Evolutionary conservation across 2,329 filamentous ascomycete genomes (phyloP).

Genomic region (Penicillium sp.): DNA sequence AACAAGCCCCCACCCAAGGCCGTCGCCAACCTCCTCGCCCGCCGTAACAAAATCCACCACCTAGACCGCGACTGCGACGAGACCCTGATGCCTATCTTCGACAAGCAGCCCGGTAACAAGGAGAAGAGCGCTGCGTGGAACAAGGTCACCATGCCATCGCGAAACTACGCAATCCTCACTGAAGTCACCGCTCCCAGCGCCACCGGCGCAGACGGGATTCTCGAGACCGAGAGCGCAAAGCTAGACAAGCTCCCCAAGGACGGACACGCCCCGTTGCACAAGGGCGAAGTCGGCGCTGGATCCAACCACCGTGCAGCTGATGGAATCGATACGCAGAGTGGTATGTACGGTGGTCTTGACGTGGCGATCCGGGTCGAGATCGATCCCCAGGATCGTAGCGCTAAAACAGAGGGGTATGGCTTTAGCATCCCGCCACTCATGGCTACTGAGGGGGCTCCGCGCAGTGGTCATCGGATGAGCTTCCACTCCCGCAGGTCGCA

Average conservation of each 20-base stretch:
- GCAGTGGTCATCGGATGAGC: slow-evolving; percentile 15
- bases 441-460: slow-evolving; percentile 19
- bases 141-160: slow-evolving; percentile 77
- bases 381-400: slow-evolving; percentile 43
- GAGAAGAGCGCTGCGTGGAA: slow-evolving; percentile 72
- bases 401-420: slow-evolving; percentile 50
- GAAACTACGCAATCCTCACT: slow-evolving; percentile 66
- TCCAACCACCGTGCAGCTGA: slow-evolving; percentile 73
- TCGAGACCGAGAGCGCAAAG: slow-evolving; percentile 24
- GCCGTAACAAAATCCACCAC: slow-evolving; percentile 67
- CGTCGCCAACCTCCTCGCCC: slow-evolving; percentile 64
- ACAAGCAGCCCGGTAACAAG: slow-evolving; percentile 59
- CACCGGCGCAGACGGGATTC: slow-evolving; percentile 19
- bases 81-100: slow-evolving; percentile 63
- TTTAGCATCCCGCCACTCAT: slow-evolving; percentile 40
- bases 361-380: slow-evolving; percentile 51
- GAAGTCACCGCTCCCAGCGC: slow-evolving; percentile 44
- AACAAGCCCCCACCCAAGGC: slow-evolving; percentile 67
- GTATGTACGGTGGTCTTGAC: slow-evolving; percentile 46
- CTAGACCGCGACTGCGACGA: slow-evolving; percentile 64
- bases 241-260: slow-evolving; percentile 51
- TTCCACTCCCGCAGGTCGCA: slow-evolving; percentile 22
- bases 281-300: slow-evolving; percentile 76
- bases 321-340: slow-evolving; percentile 40
- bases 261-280: slow-evolving; percentile 70